Evolutionary conservation across 768 basidiomycete genomes (phyloP), one percentile per base, ranked within the genome.

Genomic region (Mrakia gelida): DNA sequence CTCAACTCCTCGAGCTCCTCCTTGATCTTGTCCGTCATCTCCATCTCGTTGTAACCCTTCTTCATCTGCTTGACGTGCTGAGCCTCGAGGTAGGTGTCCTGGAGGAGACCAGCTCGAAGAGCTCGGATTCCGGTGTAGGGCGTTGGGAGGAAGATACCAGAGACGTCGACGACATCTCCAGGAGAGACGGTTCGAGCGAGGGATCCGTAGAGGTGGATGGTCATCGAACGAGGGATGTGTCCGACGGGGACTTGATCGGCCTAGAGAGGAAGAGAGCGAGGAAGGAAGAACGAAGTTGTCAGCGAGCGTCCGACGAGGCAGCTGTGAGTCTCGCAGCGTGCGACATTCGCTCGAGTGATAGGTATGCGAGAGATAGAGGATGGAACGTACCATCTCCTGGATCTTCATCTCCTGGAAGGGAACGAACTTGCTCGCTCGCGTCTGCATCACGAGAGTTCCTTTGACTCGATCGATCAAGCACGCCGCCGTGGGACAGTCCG

Each of bases 231-330:
- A 32, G 97, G 97, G 77, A 99, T 99, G 84, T 99, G 97, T 6
- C 97, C 97, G 68, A 99, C 96, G 32, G 97, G 97, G 0, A 99
- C 97, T 90, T 99, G 97, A 82, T 98, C 96, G 34, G 96, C 92
- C 94, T 94, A 81, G n/a, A 0, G 77, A 49, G 16, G 41, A 13
- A 54, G 70, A 49, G 18, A 54, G 71, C 18, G 18, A 67, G 49
- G 54, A 26, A 34, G n/a, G 65, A 7, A 45, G 18, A 41, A 34
- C 43, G 56, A 10, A 32, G 56, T 28, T 43, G 68, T 70, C 32
- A 71, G 52, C 67, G 32, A 41, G 49, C 49, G 49, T 52, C 21
- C 67, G 34, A 70, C 65, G 41, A 61, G 32, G 59, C 49, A 52
- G 49, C 18, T 13, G 4, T 21, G 18, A 21, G 15, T 52, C 49